Base-by-base conservation (phyloP, 805 yeast genomes). In the Citeromyces matritensis region DNA sequence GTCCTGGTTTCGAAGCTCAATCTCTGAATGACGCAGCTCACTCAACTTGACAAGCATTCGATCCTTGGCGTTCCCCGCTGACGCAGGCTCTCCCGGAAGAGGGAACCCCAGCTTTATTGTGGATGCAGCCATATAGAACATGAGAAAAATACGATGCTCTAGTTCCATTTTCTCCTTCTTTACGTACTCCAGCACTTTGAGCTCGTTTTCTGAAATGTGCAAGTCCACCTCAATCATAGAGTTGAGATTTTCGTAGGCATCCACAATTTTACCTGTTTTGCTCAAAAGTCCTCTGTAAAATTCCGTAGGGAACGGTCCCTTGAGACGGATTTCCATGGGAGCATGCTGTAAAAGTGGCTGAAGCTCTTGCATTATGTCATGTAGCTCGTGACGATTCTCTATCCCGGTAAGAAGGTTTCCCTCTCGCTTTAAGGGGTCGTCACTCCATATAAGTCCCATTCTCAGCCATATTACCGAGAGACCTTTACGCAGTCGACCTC, bases 401-500 rank as follows among this genome's bases (percentile, higher is more conserved):
- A 68, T 49, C 2, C 75, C 74, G 24, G 57, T 46, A 8, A 64
- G 43, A 15, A 33, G 30, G 27, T 39, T 32, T 5, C 7, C 7
- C 13, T 48, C 51, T 4, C 36, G 33, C 33, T 49, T 36, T 37
- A 82, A 52, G 2, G 86, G 84, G 39, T 80, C 88, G 30, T 73
- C 57, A 40, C 75, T 76, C 94, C 93, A 82, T 6, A 74, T 63
- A 14, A 83, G 63, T 1, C 94, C 94, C 65, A 82, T 63, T 28
- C 85, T 58, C 26, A 83, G 55, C 94, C 94, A 83, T 14, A 81
- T 57, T 3, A 73, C 54, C 1, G 83, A 68, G 14, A 82, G 46
- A 0, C 83, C 82, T 17, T 61, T 59, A 36, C 80, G 71, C 36
- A 82, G 53, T 30, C 84, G 56, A 9, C 69, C 58, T 29, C 94